Evolutionary conservation across 2,329 filamentous ascomycete species (phyloP).

Genomic region (Clathrospora elynae): DNA sequence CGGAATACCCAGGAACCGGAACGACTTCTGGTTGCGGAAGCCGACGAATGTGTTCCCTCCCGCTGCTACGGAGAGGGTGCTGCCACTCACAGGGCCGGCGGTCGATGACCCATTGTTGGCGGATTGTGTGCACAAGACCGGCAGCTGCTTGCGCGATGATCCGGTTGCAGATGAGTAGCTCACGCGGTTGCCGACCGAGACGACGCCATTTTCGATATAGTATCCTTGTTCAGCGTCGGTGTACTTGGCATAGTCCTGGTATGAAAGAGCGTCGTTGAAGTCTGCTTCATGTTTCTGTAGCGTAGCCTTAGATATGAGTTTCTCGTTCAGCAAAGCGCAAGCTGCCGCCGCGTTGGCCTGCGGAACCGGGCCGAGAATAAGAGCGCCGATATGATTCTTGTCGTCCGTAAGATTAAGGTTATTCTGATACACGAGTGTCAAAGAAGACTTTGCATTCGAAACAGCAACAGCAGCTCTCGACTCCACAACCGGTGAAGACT

Average conservation of each 20-base stretch:
- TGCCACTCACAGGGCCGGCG: constrained; percentile 31
- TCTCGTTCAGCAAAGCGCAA: constrained; percentile 57
- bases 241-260: constrained; percentile 52
- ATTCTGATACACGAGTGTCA: constrained; percentile 61
- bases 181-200: constrained; percentile 47
- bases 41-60: constrained; percentile 56
- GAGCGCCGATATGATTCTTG: constrained; percentile 58
- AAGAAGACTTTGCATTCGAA: constrained; percentile 48
- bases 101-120: constrained; percentile 43
- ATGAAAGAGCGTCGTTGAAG: constrained; percentile 54
- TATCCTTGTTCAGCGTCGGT: constrained; percentile 48
- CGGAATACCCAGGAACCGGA: constrained; percentile 54
- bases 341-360: constrained; percentile 49
- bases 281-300: constrained; percentile 54
- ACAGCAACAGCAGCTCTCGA: constrained; percentile 16
- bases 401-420: constrained; percentile 61
- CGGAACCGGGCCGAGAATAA: constrained; percentile 54
- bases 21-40: constrained; percentile 59
- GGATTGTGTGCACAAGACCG: constrained; percentile 60
- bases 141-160: constrained; percentile 44
- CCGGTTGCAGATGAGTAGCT: constrained; percentile 40
- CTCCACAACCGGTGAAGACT: constrained; percentile 25
- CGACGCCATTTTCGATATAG: constrained; percentile 50
- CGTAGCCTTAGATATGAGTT: constrained; percentile 50
- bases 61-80: constrained; percentile 48